Percentiles rank a stretch among this genome's conserved stretches.
Evolutionary conservation across 495 filamentous ascomycete genomes (phyloP).

Genomic region (Penicillium egyptiacum): DNA sequence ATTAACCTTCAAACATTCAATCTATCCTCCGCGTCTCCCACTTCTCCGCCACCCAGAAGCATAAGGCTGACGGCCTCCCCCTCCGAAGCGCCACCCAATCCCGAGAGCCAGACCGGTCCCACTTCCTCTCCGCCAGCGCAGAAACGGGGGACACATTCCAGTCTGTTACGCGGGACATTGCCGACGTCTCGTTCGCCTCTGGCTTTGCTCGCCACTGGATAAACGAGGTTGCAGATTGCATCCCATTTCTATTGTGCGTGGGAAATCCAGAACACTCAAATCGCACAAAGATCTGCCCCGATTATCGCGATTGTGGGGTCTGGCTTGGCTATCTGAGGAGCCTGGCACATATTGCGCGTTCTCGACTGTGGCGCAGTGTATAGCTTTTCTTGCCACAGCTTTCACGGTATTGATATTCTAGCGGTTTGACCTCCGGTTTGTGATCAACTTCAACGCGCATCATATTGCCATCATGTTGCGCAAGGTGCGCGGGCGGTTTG

Average conservation of each 20-base stretch:
- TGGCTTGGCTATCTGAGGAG: conserved; percentile 3
- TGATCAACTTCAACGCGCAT: not conserved
- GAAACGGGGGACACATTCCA: conserved; percentile 16
- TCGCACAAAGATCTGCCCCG: conserved; percentile 8
- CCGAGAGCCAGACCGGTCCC: conserved; percentile 23
- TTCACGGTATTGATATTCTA: not conserved
- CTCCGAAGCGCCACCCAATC: conserved; percentile 28
- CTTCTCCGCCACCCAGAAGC: conserved; percentile 14
- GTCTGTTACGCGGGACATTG: conserved; percentile 13
- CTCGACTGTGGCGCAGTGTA: conserved; percentile 8
- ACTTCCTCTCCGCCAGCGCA: conserved; percentile 21
- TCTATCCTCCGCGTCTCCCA: not conserved
- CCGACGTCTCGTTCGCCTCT: conserved; percentile 11
- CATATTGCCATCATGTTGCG: conserved; percentile 37
- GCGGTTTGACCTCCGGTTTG: not conserved
- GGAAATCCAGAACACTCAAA: not conserved
- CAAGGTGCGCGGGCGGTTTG: conserved; percentile 45
- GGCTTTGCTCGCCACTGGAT: conserved; percentile 4
- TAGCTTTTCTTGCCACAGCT: not conserved
- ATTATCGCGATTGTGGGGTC: conserved; percentile 6
- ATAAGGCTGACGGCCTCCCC: conserved; percentile 25
- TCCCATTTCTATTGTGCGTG: not conserved
- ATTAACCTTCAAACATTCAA: not conserved
- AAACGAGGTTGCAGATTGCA: not conserved
- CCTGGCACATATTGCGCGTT: conserved; percentile 3